Base-by-base conservation (phyloP, 1,139 yeast genomes). In the Meyerozyma carpophila region DNA sequence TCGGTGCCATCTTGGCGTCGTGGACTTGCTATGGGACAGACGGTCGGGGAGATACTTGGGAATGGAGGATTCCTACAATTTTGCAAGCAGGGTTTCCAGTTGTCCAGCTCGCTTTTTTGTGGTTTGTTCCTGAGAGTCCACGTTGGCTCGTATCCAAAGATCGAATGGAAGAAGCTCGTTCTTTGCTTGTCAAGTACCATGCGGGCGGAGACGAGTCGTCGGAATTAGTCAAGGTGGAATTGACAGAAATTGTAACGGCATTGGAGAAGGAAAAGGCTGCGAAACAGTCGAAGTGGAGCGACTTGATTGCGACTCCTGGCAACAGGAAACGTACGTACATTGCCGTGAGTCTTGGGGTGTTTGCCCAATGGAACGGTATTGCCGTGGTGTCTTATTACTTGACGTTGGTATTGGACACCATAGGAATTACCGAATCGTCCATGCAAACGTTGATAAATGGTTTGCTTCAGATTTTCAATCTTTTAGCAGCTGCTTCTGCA, bases 71-170 rank as follows among this genome's bases (percentile, higher is more conserved):
- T 29, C 44, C 44, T 11, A 24, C 39, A 6, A 32, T 37, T 24
- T n/a, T 42, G 16, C 44, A 42, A 36, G 36, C 29, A 2, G 27
- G 26, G 11, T 21, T 39, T 6, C 41, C 44, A 9, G 16, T 21
- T 26, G 4, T 39, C 16, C 41, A 42, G 26, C 6, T 42, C n/a
- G 3, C 16, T 5, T 16, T 38, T 24, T 14, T 39, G 14, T 44
- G 60, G 38, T 56, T 56, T 43, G 64, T 58, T 13, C 65, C 65
- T 2, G 65, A 61, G 40, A 58, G 62, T 2, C 65, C 65, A 16
- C 57, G 66, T 47, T 61, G 65, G 65, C 53, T 59, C 34, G 59
- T 61, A 62, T 63, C 61, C 40, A 59, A 59, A 44, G 60, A 49
- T 8, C 51, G 63, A 43, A 62, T 59, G 43, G 34, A 21, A 5